Evolutionary conservation across 805 yeast genomes (phyloP), one percentile per base, ranked within the genome.

Genomic region (Hanseniaspora meyeri): DNA sequence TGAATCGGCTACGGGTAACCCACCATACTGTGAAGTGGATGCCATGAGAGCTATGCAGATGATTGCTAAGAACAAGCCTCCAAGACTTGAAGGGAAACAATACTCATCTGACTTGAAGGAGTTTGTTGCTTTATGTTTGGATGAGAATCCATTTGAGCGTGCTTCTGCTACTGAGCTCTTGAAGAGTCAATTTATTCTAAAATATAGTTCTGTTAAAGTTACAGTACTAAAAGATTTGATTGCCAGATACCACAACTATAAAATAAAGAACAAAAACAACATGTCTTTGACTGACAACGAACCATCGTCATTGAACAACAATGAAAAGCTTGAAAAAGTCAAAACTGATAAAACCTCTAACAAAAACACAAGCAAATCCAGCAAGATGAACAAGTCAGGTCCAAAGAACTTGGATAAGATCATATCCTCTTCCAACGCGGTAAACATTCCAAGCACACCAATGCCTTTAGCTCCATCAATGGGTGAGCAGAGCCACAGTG

Each of bases 1-100:
- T 70, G 99, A 93, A 69, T 83, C 91, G 61, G 95, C 95, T 10
- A 90, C 97, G 0, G 97, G 98, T 0, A 88, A 87, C 63, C 99
- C 99, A 5, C 99, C 99, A 0, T 90, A 90, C 65, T 83, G 96
- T 64, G 97, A 93, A 59, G 86, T 87, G 62, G 98, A 91, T 64
- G 96, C 96, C 0, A 74, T 85, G 72, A 77, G 96, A 71, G 98
- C 97, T 1, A 86, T 93, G 89, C 90, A 88, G 65, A 72, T 93
- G 69, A 89, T 93, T 51, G 87, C 96, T 0, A 87, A 89, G 61
- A 87, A 87, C 62, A 87, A 90, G 55, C 98, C 99, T 5, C 95
- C 98, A 4, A 77, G 98, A 59, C 72, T 93, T 57, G 98, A 93
- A 66, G 97, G 97, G 8, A 73, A 90, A 53, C 87, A 83, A 59